Evolutionary conservation across 495 filamentous ascomycete species (phyloP), one percentile per base, ranked within the genome.

Genomic region (Podospora conica): DNA sequence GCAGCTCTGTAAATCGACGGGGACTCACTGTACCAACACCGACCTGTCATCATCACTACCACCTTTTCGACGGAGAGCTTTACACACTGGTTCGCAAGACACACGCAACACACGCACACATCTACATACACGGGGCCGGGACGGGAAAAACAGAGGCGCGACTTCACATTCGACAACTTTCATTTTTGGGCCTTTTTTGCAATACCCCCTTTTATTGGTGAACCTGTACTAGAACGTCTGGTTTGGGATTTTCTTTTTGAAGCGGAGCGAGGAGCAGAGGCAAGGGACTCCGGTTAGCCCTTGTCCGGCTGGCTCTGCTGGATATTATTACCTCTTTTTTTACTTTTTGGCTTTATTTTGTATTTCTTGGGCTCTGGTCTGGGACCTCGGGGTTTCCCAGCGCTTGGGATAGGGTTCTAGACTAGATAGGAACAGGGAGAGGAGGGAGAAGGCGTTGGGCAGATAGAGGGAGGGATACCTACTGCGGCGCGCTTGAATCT

Each of bases 61-160:
- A 11, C 21, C 24, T 40, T 40, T 18, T 11, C 6, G 15, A 25
- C 20, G 60, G 60, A 54, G 60, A 54, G 60, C 15, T 48, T 61
- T 61, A 61, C 60, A 61, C 40, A 53, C 24, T 22, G 59, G 59
- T 27, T 61, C 31, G 59, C 59, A 40, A 61, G 59, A 61, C 29
- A 60, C 31, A 29, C 31, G 40, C 40, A 48, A 48, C 11, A 48
- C 40, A 40, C 18, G 12, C 6, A 40, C 33, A 48, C 40, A 40
- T 40, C 33, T 15, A 40, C 33, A 48, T 48, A 48, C 40, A 48
- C 40, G 40, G 33, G 40, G 40, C 40, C n/a, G 40, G 40, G 40
- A n/a, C 20, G 3, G 60, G 18, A 18, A 33, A n/a, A 53, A 33
- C 31, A 61, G 11, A 18, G 59, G 59, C 60, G 60, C 60, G 40